Conservation (phyloP, 2,329 filamentous ascomycete species). For the Parascedosporium putredinis region DNA sequence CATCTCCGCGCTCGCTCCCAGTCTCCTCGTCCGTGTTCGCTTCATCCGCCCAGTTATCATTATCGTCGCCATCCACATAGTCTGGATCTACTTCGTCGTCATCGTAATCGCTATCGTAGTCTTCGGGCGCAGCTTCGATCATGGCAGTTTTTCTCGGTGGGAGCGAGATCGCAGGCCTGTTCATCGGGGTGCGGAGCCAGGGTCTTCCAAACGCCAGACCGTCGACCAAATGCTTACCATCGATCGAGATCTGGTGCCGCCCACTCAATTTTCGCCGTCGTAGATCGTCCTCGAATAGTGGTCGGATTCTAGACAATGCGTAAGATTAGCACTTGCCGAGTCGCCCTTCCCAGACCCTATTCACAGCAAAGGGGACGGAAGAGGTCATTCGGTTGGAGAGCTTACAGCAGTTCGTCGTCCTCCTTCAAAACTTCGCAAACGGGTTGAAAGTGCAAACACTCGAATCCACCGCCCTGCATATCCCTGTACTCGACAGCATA, state of each 20-base stretch:
- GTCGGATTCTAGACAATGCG: constrained; percentile 52
- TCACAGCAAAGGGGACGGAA: no score
- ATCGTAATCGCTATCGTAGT: constrained; percentile 27
- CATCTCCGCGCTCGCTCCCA: not conserved
- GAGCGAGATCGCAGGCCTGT: constrained; percentile 58
- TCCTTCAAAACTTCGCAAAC: constrained; percentile 63
- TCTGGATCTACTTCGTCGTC: constrained; percentile 20
- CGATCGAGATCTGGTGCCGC: constrained; percentile 66
- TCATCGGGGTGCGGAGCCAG: constrained; percentile 46
- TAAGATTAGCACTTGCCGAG: constrained; percentile 10
- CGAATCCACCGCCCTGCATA: constrained; percentile 51
- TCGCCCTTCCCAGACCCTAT: no score
- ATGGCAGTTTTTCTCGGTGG: constrained; percentile 62
- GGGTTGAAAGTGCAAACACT: constrained; percentile 77
- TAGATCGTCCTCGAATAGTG: constrained; percentile 65
- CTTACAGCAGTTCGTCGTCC: constrained; percentile 74
- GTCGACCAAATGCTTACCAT: constrained; percentile 75
- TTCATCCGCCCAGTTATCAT: not conserved
- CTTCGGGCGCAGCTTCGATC: constrained; percentile 19
- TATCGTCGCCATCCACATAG: not conserved
- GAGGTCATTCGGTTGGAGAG: constrained; percentile 12
- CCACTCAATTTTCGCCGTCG: constrained; percentile 63
- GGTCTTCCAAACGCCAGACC: constrained; percentile 75
- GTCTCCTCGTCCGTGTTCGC: not conserved
- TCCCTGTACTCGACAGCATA: constrained; percentile 69